A percentile compares a stretch with the other conserved stretches of the same genome.
Evolutionary conservation across 148 eudicot genomes (phyloP).

Genomic region (Oxyria digyna): DNA sequence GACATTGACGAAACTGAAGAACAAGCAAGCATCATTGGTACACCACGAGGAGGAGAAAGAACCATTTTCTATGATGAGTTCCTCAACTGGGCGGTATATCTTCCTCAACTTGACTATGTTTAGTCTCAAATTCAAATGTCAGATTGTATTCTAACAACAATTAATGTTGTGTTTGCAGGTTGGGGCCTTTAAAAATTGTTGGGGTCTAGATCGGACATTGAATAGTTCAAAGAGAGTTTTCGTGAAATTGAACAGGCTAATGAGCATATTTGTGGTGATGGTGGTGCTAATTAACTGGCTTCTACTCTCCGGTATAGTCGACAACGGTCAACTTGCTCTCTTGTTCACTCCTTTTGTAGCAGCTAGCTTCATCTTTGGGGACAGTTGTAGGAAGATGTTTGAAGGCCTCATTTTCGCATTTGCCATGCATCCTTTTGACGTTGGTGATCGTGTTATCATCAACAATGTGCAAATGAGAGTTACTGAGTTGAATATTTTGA

Average conservation of each 20-base stretch:
- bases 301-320: constrained; percentile 24
- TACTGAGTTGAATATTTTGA: constrained; percentile 6
- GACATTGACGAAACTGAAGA: background rate
- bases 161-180: background rate
- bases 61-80: background rate
- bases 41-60: background rate
- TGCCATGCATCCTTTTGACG: constrained; percentile 40
- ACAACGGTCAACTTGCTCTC: constrained; percentile 21
- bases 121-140: too few relatives aligned
- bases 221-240: background rate
- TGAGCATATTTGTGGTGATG: constrained; percentile 20
- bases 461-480: constrained; percentile 17
- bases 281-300: constrained; percentile 29
- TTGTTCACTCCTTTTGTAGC: constrained; percentile 32
- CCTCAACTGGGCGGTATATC: constrained; percentile 8
- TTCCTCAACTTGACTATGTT: too few relatives aligned
- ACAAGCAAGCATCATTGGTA: background rate
- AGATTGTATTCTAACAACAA: too few relatives aligned
- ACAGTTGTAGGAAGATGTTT: constrained; percentile 34
- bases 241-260: constrained; percentile 23
- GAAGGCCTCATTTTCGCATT: constrained; percentile 40
- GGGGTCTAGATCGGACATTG: background rate
- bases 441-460: constrained; percentile 33
- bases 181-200: constrained; percentile 3
- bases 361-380: constrained; percentile 33